These are phyloP conservation scores for Boletus eberwhitei DNA, from an alignment of 768 basidiomycete species.

Conservation along the genomic window DNA sequence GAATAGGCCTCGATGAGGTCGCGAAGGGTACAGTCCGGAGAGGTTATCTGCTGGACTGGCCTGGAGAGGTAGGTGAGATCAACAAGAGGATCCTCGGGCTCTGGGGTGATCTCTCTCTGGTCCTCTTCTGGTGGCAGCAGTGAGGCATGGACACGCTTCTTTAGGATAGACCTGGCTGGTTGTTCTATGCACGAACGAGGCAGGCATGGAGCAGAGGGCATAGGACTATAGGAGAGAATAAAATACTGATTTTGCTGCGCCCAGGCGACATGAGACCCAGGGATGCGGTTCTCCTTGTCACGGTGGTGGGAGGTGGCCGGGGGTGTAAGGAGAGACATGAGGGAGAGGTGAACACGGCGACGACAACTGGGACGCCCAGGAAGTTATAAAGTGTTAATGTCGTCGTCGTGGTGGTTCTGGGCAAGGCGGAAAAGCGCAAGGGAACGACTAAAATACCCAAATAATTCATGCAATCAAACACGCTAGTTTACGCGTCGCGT, in stretches of 20 bases:
- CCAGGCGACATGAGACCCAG: slow-evolving; percentile 47
- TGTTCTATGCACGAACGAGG: slow-evolving; percentile 38
- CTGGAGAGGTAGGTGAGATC: slow-evolving; percentile 62
- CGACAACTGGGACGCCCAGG: not conserved
- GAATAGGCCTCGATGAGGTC: slow-evolving; percentile 75
- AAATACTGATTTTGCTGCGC: slow-evolving; percentile 51
- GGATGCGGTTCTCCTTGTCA: slow-evolving; percentile 50
- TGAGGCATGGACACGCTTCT: slow-evolving; percentile 39
- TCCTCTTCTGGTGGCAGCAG: slow-evolving; percentile 41
- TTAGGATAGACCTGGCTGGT: slow-evolving; percentile 70
- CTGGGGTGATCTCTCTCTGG: slow-evolving; percentile 69
- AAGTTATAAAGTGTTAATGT: slow-evolving; percentile 1
- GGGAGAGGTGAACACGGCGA: slow-evolving; percentile 3
- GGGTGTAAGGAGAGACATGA: slow-evolving; percentile 57
- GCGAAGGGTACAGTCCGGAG: slow-evolving; percentile 42
- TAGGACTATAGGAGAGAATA: slow-evolving; percentile 32
- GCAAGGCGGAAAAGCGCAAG: slow-evolving; percentile 1
- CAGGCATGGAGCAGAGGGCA: slow-evolving; percentile 18
- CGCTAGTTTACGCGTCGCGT: slow-evolving; percentile 42
- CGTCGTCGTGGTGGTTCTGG: slow-evolving; percentile 22
- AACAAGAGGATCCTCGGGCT: slow-evolving; percentile 64
- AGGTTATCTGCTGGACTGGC: slow-evolving; percentile 60
- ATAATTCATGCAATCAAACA: slow-evolving; percentile 34
- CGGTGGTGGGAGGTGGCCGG: slow-evolving; percentile 55
- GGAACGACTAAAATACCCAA: slow-evolving; percentile 25